Evolutionary conservation across 2,329 filamentous ascomycete species (phyloP).

Genomic region (Sporothrix phasma): DNA sequence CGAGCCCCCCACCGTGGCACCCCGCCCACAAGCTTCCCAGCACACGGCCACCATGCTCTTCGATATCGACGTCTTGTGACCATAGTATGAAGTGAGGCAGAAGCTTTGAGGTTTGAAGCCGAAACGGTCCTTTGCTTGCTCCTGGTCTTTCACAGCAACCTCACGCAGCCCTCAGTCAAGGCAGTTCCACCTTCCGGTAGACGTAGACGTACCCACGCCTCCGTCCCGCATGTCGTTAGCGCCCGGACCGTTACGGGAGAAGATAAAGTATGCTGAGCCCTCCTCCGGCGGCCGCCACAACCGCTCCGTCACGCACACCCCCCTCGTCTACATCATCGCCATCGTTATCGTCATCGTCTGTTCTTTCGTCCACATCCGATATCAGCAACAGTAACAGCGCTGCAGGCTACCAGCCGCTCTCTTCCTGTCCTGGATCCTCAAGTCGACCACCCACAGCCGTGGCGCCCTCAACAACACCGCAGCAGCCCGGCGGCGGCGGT

Average conservation of each 20-base stretch:
- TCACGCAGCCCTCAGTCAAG: not conserved
- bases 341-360: not conserved
- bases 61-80: not conserved
- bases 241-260: not conserved
- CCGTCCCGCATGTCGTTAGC: not conserved
- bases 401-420: not conserved
- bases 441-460: not conserved
- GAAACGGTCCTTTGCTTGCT: not conserved
- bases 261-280: slow-evolving; percentile 1
- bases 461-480: not conserved
- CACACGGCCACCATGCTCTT: not conserved
- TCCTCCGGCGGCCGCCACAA: not conserved
- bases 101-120: not conserved
- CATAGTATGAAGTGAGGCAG: not conserved
- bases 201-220: not conserved
- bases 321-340: not conserved
- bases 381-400: not conserved
- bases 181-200: not conserved
- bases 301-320: not conserved
- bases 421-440: not conserved
- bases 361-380: slow-evolving; percentile 5
- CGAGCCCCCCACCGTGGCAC: not conserved
- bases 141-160: not conserved
- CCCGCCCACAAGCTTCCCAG: not conserved
- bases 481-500: not conserved